Base-by-base conservation (phyloP, 2,329 filamentous ascomycete genomes). In the Chalaropsis ovoidea region DNA sequence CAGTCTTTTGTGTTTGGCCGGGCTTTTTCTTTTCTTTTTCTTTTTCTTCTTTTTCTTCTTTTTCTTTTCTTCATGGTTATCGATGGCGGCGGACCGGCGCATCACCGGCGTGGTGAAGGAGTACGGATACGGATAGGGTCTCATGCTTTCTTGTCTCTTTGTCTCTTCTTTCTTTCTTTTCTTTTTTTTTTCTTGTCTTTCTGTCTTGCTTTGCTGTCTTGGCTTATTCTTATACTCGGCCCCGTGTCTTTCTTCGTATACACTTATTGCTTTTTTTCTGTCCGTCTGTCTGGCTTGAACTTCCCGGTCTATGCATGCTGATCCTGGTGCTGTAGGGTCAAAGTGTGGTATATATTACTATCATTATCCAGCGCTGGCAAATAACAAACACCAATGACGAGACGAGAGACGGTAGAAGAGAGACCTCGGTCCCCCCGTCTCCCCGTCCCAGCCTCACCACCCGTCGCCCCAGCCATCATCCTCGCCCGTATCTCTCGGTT, bases 401-500 rank as follows among this genome's bases (percentile, higher is more conserved):
- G 8, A 41, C 31, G 31, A 2, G 31, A 31, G 31, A n/a, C n/a
- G n/a, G n/a, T n/a, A n/a, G n/a, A n/a, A n/a, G n/a, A n/a, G n/a
- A n/a, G n/a, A n/a, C n/a, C n/a, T n/a, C n/a, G n/a, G n/a, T n/a
- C n/a, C n/a, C n/a, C n/a, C n/a, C n/a, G n/a, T n/a, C n/a, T n/a
- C n/a, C n/a, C n/a, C n/a, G n/a, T n/a, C n/a, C 47, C 27, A 60
- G 45, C n/a, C 24, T 61, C 75, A 85, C 85, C 85, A 87, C 7
- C 82, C 83, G 68, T 86, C 84, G 4, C 83, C 85, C 85, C 85
- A 88, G 0, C 80, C 83, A 70, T 85, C 83, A 70, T 86, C 84
- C 56, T 83, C 81, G 0, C 77, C 82, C 2, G 76, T 74, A 60
- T 79, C 77, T 72, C 86, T 87, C 0, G 86, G 86, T 70, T 84